phyloP scores from a whole-genome alignment of 495 filamentous ascomycete genomes.

The Hypoxylon crocopeplum region DNA sequence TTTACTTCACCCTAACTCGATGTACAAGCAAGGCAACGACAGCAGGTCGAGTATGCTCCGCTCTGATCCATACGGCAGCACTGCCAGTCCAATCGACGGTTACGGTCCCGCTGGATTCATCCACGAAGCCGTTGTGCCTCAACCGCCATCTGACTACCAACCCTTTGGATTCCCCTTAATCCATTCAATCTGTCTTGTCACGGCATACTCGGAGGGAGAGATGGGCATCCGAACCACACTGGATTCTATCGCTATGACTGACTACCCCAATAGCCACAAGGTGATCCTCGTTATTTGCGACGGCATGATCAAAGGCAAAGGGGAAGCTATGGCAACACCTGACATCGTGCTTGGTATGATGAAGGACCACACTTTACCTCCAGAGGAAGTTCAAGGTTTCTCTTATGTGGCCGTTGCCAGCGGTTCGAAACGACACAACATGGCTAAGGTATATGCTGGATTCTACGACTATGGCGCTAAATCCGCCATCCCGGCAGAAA shows the following conservation, averaged over 20 bases:
- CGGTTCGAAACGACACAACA: constrained; percentile 97
- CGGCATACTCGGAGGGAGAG: constrained; percentile 96
- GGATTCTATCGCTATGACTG: constrained; percentile 95
- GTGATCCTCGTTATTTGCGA: constrained; percentile 95
- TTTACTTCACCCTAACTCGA: constrained; percentile 70
- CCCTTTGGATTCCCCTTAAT: constrained; percentile 95
- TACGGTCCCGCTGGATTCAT: constrained; percentile 91
- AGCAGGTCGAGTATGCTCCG: constrained; percentile 64
- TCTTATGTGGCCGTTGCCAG: constrained; percentile 97
- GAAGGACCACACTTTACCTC: constrained; percentile 82
- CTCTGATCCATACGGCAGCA: constrained; percentile 56
- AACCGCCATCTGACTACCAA: constrained; percentile 96
- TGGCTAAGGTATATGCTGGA: constrained; percentile 97
- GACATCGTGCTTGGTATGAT: constrained; percentile 93
- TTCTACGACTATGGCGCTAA: constrained; percentile 95
- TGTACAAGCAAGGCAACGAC: constrained; percentile 78
- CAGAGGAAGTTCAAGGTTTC: constrained; percentile 82
- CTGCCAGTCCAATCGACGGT: constrained; percentile 69
- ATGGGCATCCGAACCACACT: constrained; percentile 91
- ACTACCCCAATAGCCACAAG: constrained; percentile 99
- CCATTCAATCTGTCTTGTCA: constrained; percentile 92
- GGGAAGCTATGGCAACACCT: constrained; percentile 85
- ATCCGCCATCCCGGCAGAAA: constrained; percentile 78
- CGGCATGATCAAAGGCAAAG: constrained; percentile 95
- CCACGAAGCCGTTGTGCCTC: constrained; percentile 93